A percentile compares a stretch with the other conserved stretches of the same genome.
Evolutionary conservation across 1,284 basidiomycete species (phyloP).

Genomic region (Tremellales sp.): DNA sequence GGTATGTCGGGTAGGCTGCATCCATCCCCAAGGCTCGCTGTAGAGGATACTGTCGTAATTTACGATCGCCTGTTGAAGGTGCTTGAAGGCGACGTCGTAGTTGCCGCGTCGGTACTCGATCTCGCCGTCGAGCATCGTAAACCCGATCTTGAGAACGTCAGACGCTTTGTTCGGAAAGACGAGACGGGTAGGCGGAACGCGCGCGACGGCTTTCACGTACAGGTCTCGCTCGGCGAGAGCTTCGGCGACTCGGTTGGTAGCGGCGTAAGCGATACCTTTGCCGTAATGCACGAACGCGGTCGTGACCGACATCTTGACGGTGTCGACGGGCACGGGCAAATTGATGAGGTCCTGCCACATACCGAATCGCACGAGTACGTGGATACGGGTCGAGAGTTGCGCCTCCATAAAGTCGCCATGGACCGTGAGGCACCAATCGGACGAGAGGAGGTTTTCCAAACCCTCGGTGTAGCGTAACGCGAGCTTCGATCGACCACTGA

Average conservation of each 20-base stretch:
- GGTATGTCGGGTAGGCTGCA: slow-evolving; percentile 41
- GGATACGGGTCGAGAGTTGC: slow-evolving; percentile 24
- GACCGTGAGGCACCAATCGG: slow-evolving; percentile 22
- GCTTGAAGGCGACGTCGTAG: slow-evolving; percentile 26
- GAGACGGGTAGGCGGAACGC: slow-evolving; percentile 19
- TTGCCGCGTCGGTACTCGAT: slow-evolving; percentile 35
- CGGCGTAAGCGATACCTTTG: slow-evolving; percentile 30
- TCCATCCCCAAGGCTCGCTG: slow-evolving; percentile 44
- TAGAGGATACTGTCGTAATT: slow-evolving; percentile 34
- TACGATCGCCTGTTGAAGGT: slow-evolving; percentile 29
- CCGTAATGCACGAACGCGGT: slow-evolving; percentile 34
- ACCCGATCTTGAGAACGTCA: slow-evolving; percentile 32
- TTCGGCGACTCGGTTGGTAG: slow-evolving; percentile 16
- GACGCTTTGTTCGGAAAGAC: slow-evolving; percentile 33
- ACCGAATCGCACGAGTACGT: slow-evolving; percentile 41
- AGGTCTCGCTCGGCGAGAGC: slow-evolving; percentile 17
- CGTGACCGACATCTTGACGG: slow-evolving; percentile 27
- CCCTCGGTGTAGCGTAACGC: slow-evolving; percentile 23
- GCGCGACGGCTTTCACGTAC: slow-evolving; percentile 16
- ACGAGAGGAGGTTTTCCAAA: slow-evolving; percentile 27
- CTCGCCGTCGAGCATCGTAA: slow-evolving; percentile 39
- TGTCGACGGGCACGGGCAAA: slow-evolving; percentile 21
- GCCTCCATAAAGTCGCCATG: slow-evolving; percentile 20
- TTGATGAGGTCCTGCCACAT: slow-evolving; percentile 37
- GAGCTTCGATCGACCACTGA: slow-evolving; percentile 31